Conservation (phyloP, 352 stramenopile genomes). For the Pythium dissotocum region DNA sequence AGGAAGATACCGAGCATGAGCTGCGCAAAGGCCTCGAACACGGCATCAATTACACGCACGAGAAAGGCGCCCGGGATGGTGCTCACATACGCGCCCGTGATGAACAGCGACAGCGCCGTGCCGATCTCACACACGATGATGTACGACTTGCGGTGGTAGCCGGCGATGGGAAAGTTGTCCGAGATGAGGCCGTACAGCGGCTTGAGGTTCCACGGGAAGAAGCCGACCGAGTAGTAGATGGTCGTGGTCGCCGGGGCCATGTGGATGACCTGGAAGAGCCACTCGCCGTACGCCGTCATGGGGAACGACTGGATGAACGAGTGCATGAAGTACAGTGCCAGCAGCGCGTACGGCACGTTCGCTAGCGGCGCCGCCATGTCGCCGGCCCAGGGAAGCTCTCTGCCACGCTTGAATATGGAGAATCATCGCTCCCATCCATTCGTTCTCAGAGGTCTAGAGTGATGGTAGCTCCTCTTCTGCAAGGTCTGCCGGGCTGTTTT, state of each 20-base stretch:
- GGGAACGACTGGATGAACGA: conserved; percentile 77
- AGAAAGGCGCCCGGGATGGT: conserved; percentile 63
- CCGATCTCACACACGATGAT: conserved; percentile 71
- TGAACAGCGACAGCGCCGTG: conserved; percentile 52
- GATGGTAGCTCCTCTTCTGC: too few species aligned
- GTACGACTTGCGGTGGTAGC: conserved; percentile 84
- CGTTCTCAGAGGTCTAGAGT: too few species aligned
- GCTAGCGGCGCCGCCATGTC: conserved; percentile 14
- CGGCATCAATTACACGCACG: conserved; percentile 66
- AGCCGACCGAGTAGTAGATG: conserved; percentile 81
- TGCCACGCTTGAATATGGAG: not conserved
- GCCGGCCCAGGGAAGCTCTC: not conserved
- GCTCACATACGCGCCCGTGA: conserved; percentile 53
- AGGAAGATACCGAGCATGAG: conserved; percentile 83
- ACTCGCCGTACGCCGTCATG: conserved; percentile 73
- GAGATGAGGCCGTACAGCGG: conserved; percentile 78
- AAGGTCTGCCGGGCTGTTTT: too few species aligned
- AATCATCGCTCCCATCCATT: too few species aligned
- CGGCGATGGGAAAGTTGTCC: conserved; percentile 69
- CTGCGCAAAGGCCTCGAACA: conserved; percentile 78
- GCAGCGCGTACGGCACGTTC: conserved; percentile 49
- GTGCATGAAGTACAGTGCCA: conserved; percentile 81
- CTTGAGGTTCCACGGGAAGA: conserved; percentile 88
- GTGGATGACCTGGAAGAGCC: conserved; percentile 76
- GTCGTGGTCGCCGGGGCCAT: conserved; percentile 77